phyloP scores from a whole-genome alignment of 805 yeast species.

The Candida chauliodis region DNA sequence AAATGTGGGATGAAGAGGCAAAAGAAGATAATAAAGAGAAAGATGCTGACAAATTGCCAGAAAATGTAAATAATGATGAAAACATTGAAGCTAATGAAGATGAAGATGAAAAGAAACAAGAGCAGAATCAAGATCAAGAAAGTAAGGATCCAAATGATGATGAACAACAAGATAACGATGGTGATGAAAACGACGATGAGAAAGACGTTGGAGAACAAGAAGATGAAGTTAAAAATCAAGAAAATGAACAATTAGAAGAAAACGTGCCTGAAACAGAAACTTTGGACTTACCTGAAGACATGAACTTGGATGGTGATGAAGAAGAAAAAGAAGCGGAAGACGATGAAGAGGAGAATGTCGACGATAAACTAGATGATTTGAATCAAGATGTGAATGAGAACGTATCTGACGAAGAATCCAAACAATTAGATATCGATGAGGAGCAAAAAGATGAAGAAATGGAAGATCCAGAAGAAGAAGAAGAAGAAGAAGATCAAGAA shows the following conservation, averaged over 20 bases:
- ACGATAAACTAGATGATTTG: constrained; percentile 21
- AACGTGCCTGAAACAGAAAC: constrained; percentile 82
- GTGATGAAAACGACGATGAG: constrained; percentile 55
- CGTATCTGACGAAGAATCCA: constrained; percentile 27
- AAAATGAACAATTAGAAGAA: constrained; percentile 64
- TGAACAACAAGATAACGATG: constrained; percentile 42
- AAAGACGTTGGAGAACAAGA: constrained; percentile 82
- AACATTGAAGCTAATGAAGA: constrained; percentile 48
- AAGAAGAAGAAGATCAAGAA: constrained; percentile 16
- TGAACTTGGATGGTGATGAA: constrained; percentile 79
- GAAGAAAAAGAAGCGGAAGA: constrained; percentile 45
- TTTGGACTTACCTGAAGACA: constrained; percentile 87
- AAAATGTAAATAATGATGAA: constrained; percentile 48
- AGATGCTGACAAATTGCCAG: constrained; percentile 69
- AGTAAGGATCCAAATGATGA: constrained; percentile 31
- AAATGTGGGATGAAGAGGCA: constrained; percentile 96
- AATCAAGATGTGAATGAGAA: constrained; percentile 10
- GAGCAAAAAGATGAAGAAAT: constrained; percentile 21
- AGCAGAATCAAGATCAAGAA: constrained; percentile 29
- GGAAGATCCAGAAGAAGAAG: constrained; percentile 30
- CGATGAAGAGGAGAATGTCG: constrained; percentile 25
- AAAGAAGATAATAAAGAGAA: constrained; percentile 73
- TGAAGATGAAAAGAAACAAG: constrained; percentile 29
- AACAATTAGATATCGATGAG: constrained; percentile 24
- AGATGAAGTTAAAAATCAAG: constrained; percentile 69